Evolutionary conservation across 768 basidiomycete species (phyloP), one percentile per base, ranked within the genome.

Genomic region (Russula ochroleuca): DNA sequence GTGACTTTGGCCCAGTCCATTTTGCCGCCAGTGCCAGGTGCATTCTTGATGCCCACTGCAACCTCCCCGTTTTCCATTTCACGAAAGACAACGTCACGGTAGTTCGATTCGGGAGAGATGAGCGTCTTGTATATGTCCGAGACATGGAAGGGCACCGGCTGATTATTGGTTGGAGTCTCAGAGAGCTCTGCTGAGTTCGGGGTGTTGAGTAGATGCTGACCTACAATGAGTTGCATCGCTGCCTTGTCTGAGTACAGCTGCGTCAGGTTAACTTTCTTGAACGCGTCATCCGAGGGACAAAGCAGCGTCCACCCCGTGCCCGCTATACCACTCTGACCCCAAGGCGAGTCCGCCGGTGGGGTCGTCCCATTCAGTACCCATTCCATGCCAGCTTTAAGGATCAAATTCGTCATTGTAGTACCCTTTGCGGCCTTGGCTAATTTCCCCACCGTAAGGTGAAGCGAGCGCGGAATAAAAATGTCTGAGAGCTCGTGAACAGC

Each of bases 221-320:
- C 75, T 63, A 92, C 88, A 28, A 93, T 82, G 10, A 73, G 77
- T 57, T 78, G 80, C 53, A 92, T 76, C 8, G 69, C 70, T 3
- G 83, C 79, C 13, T 74, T 63, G 70, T 92, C 81, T 31, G 79
- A 80, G 66, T 85, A 86, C 25, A 94, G 73, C 63, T 75, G 73
- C 0, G 94, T 94, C 62, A 98, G 74, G 76, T 98, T 95, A 73
- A 89, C 76, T 23, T 82, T 77, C 72, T 93, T 88, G 81, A 98
- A 97, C 0, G 96, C 94, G 62, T 89, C 87, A 70, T 99, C 97
- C 7, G 85, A 84, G 3, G 97, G 97, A 68, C 91, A 94, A 23
- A 99, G 80, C 5, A 99, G 74, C 1, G 94, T 96, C 87, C 95
- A 98, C 4, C 87, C 86, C 10, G 73, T 75, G 28, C 78, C 80